Percentiles rank a stretch among this genome's conserved stretches.
Evolutionary conservation across 202 grass and related monocot genomes (phyloP).

Genomic region (Panicum hallii): DNA sequence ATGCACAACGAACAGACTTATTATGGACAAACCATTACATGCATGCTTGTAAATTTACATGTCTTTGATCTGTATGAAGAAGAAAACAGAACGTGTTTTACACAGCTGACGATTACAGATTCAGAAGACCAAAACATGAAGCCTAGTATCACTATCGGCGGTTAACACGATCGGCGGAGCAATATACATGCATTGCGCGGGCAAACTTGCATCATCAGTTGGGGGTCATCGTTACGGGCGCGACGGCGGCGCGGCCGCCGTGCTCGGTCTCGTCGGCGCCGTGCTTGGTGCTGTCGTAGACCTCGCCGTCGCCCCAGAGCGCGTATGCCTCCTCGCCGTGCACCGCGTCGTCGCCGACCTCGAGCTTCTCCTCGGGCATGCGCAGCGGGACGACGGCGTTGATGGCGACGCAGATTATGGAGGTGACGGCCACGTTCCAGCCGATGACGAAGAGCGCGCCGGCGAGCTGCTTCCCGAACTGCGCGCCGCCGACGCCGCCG

Average conservation of each 20-base stretch:
- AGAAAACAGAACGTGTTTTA: background rate
- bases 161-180: background rate
- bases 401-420: conserved; percentile 58
- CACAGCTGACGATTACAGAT: background rate
- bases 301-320: conserved; percentile 71
- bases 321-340: conserved; percentile 83
- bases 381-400: conserved; percentile 49
- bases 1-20: background rate
- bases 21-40: background rate
- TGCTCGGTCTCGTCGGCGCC: conserved; percentile 34
- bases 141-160: background rate
- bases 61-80: background rate
- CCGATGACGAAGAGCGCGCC: conserved; percentile 59
- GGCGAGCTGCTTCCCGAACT: conserved; percentile 61
- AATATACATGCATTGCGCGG: background rate
- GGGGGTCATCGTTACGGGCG: background rate
- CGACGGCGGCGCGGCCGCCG: conserved; percentile 22
- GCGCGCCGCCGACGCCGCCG: conserved; percentile 54
- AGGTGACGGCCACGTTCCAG: conserved; percentile 57
- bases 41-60: background rate
- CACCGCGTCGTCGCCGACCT: conserved; percentile 62
- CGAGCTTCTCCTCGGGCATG: conserved; percentile 58
- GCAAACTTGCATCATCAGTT: background rate
- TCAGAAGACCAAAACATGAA: too few species aligned
- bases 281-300: conserved; percentile 56